Conservation (phyloP, 2,329 filamentous ascomycete genomes). For the Pseudocercospora musae region DNA sequence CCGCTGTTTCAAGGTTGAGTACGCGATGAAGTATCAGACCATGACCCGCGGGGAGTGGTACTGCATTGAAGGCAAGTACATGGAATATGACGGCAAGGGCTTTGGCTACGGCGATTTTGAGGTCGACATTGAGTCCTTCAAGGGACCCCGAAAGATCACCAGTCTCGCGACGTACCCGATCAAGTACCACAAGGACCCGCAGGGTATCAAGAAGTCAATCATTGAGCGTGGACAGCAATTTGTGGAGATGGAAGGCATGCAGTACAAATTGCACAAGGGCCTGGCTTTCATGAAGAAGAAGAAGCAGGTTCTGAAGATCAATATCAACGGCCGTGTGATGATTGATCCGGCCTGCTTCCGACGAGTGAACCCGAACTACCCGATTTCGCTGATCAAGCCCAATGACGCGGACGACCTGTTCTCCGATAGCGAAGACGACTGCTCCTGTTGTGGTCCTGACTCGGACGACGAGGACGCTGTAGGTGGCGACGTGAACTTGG, state of each 20-base stretch:
- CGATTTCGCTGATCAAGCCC: conserved; percentile 68
- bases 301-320: conserved; percentile 70
- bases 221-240: conserved; percentile 83
- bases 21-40: conserved; percentile 65
- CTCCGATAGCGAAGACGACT: conserved; percentile 49
- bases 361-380: conserved; percentile 82
- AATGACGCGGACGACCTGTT: conserved; percentile 53
- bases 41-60: conserved; percentile 74
- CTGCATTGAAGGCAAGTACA: conserved; percentile 70
- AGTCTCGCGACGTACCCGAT: conserved; percentile 74
- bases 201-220: conserved; percentile 61
- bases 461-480: conserved; percentile 40
- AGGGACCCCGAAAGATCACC: conserved; percentile 77
- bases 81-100: conserved; percentile 84
- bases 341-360: conserved; percentile 79
- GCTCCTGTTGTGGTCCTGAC: conserved; percentile 40
- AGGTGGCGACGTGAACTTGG: conserved; percentile 47
- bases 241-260: conserved; percentile 72
- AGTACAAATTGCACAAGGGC: conserved; percentile 79
- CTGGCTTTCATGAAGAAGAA: conserved; percentile 83
- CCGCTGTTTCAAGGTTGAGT: conserved; percentile 77
- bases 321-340: conserved; percentile 85
- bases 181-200: conserved; percentile 72
- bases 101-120: conserved; percentile 73
- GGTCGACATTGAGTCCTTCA: conserved; percentile 70